Conservation (phyloP, 1,284 basidiomycete species). For the Papiliotrema nemorosa region DNA sequence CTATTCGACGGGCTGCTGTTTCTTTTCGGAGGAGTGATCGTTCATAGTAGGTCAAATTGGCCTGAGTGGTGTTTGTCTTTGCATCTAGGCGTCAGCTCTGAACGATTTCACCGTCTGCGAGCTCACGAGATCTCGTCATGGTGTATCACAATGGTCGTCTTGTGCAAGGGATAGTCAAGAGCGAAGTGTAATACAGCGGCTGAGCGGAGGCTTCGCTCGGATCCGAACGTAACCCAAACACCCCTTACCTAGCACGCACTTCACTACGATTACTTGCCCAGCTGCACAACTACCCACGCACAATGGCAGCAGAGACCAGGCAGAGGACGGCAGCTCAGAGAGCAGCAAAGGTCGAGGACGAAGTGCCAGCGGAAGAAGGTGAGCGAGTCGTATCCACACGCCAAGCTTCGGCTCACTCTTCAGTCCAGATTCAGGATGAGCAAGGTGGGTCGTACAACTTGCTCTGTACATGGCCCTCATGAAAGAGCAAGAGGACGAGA, state of each 20-base stretch:
- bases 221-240: too few relatives aligned
- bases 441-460: not conserved
- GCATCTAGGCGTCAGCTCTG: slow-evolving; percentile 34
- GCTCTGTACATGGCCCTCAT: not conserved
- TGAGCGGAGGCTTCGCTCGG: too few relatives aligned
- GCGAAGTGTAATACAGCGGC: too few relatives aligned
- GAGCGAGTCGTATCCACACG: too few relatives aligned
- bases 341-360: slow-evolving; percentile 6
- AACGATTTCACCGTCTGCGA: too few relatives aligned
- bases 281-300: too few relatives aligned
- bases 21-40: slow-evolving; percentile 41
- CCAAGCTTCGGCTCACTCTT: too few relatives aligned
- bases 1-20: slow-evolving; percentile 63
- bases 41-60: slow-evolving; percentile 47
- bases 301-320: slow-evolving; percentile 2
- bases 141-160: too few relatives aligned
- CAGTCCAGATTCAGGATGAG: slow-evolving; percentile 6
- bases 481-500: slow-evolving; percentile 39
- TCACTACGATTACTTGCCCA: too few relatives aligned
- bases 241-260: too few relatives aligned
- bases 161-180: not conserved
- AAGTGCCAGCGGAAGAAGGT: not conserved
- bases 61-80: slow-evolving; percentile 46
- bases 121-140: slow-evolving; percentile 5
- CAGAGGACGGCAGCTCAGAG: slow-evolving; percentile 16